Evolutionary conservation across 2,329 filamentous ascomycete species (phyloP), one percentile per base, ranked within the genome.

Genomic region (Diaporthe citri): DNA sequence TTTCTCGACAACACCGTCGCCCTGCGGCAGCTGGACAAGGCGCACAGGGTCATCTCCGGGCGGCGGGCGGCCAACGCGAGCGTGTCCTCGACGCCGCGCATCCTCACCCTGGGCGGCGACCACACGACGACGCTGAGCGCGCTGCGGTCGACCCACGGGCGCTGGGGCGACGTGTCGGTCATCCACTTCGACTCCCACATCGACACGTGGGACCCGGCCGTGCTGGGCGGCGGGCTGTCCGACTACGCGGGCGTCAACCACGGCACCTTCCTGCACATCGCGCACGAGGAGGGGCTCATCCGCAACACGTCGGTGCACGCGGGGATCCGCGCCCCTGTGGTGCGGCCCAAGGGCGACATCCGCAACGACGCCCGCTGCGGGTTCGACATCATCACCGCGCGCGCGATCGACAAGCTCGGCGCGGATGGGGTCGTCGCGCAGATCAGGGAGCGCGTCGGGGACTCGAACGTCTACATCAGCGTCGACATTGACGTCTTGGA

Each of bases 401-500:
- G 90, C 77, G 94, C 95, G 77, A 91, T 96, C 60, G 94, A 96
- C 82, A 91, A 91, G 22, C 82, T 95, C 51, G 93, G 94, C 4
- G 85, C 88, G 0, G 85, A 87, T 46, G 93, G 93, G 0, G 85
- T 96, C 52, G 89, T 94, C 3, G 84, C 90, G 15, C 85, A 83
- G 55, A 94, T 96, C 77, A 86, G 94, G 79, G 81, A 87, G 3
- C 85, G 90, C 12, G 88, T 91, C 0, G 83, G 83, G 1, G 85
- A 85, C 20, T 86, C 86, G 0, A 88, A 85, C 59, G 90, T 92
- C 17, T 96, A 96, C 79, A 86, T 96, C 34, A 93, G 90, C 74
- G 90, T 96, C 22, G 94, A 96, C 80, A 96, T 96, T 78, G 94
- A 96, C 82, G 93, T 96, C 0, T 86, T 96, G 62, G 94, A 96